These are phyloP conservation scores for Dendrostoma leiphaemia DNA, from an alignment of 2,329 filamentous ascomycete genomes.

Conservation along the genomic window DNA sequence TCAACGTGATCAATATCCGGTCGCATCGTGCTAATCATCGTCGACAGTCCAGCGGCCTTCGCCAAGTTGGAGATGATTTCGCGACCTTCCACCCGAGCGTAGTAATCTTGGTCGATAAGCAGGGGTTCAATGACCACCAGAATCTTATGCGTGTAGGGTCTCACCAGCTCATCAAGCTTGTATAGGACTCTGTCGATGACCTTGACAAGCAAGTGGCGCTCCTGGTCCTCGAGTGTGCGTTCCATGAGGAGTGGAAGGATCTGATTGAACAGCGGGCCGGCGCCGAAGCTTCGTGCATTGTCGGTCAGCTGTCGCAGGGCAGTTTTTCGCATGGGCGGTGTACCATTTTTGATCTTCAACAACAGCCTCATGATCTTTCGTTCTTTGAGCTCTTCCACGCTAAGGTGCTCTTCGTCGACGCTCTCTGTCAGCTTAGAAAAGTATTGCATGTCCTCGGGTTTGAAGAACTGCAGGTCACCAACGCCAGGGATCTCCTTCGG, in stretches of 20 bases:
- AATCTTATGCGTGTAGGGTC: slow-evolving; percentile 97
- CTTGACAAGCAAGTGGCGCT: slow-evolving; percentile 96
- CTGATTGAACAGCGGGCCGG: slow-evolving; percentile 92
- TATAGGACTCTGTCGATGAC: slow-evolving; percentile 98
- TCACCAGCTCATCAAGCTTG: slow-evolving; percentile 94
- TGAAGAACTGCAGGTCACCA: slow-evolving; percentile 96
- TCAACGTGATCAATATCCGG: slow-evolving; percentile 98
- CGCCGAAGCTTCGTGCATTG: slow-evolving; percentile 94
- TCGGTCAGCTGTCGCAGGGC: slow-evolving; percentile 95
- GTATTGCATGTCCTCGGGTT: slow-evolving; percentile 97
- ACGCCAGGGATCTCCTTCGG: slow-evolving; percentile 95
- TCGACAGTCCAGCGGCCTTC: slow-evolving; percentile 93
- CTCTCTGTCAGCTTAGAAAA: slow-evolving; percentile 97
- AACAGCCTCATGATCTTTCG: slow-evolving; percentile 97
- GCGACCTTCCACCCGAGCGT: slow-evolving; percentile 94
- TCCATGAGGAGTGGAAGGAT: slow-evolving; percentile 97
- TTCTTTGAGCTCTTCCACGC: slow-evolving; percentile 94
- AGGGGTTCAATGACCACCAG: slow-evolving; percentile 98
- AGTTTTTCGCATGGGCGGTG: slow-evolving; percentile 97
- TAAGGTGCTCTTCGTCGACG: slow-evolving; percentile 85
- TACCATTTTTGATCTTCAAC: slow-evolving; percentile 98
- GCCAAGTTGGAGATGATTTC: slow-evolving; percentile 98
- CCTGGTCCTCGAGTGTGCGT: slow-evolving; percentile 95
- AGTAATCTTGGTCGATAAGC: slow-evolving; percentile 99
- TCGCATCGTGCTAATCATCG: slow-evolving; percentile 99